These are phyloP conservation scores for Salix koriyanagi DNA, from an alignment of 345 rosid species.

Conservation along the genomic window DNA sequence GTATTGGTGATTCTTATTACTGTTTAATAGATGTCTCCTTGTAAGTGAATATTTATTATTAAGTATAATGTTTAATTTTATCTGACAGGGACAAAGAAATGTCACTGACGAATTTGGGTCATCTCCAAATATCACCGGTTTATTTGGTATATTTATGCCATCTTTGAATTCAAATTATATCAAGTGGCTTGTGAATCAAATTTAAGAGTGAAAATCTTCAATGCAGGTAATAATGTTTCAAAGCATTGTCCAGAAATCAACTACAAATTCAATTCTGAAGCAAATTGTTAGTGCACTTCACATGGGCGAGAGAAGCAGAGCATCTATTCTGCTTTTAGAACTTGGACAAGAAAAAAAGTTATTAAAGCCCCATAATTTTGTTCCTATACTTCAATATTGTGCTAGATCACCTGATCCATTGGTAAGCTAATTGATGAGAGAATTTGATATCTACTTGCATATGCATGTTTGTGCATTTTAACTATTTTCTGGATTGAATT, in stretches of 20 bases:
- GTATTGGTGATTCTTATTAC: not conserved
- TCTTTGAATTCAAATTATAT: not conserved
- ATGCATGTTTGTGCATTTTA: not conserved
- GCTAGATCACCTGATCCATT: conserved; percentile 65
- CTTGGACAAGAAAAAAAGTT: conserved; percentile 29
- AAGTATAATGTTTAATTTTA: too few relatives aligned
- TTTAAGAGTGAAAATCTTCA: conserved; percentile 1
- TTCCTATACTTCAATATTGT: conserved; percentile 54
- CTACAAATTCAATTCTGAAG: conserved; percentile 28
- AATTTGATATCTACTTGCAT: not conserved
- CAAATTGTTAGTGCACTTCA: conserved; percentile 64
- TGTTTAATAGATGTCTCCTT: not conserved
- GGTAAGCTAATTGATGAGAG: conserved; percentile 42
- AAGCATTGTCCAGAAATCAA: conserved; percentile 23
- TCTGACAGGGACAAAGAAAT: conserved; percentile 37
- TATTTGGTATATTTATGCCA: conserved; percentile 31
- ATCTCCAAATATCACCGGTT: conserved; percentile 37
- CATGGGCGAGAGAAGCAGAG: conserved; percentile 54
- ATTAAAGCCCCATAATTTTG: conserved; percentile 41
- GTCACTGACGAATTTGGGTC: conserved; percentile 18
- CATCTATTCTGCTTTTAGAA: conserved; percentile 55
- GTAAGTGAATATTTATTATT: too few relatives aligned
- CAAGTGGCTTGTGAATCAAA: not conserved
- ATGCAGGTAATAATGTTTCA: conserved; percentile 32
- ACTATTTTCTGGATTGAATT: not conserved